Conservation (phyloP, 345 rosid species). For the Aurinia saxatilis region DNA sequence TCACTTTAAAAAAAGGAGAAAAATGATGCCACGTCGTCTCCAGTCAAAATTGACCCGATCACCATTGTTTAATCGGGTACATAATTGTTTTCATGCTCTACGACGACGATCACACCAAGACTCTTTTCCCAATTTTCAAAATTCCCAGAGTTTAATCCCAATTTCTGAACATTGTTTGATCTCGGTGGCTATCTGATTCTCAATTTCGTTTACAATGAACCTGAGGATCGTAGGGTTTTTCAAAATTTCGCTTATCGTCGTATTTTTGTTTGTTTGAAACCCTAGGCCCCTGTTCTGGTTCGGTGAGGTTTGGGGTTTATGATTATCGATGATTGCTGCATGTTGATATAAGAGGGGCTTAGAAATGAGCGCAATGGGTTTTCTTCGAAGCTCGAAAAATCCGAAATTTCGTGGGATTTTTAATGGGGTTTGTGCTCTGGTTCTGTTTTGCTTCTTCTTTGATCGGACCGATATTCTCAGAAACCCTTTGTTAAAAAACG, state of each 20-base stretch:
- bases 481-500: slow-evolving; percentile 24
- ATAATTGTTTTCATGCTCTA: neutral
- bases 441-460: slow-evolving; percentile 32
- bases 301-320: neutral
- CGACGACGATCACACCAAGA: neutral
- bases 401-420: slow-evolving; percentile 38
- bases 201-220: neutral
- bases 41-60: slow-evolving; percentile 9
- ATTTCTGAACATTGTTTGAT: neutral
- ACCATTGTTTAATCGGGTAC: neutral
- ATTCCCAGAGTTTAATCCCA: neutral
- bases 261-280: slow-evolving; percentile 20
- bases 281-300: slow-evolving; percentile 19
- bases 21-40: slow-evolving; percentile 9
- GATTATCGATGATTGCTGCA: slow-evolving; percentile 5
- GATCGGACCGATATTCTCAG: slow-evolving; percentile 28
- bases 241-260: neutral
- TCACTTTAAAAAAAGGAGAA: too few species aligned
- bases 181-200: slow-evolving; percentile 1
- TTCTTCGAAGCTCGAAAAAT: slow-evolving; percentile 16
- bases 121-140: neutral
- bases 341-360: neutral
- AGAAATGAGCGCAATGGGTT: slow-evolving; percentile 21
- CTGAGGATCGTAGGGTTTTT: slow-evolving; percentile 21
- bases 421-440: slow-evolving; percentile 31